A percentile compares a stretch with the other conserved stretches of the same genome.
Conservation (phyloP, 352 stramenopile species). For the Thalassiosira ordinaria region DNA sequence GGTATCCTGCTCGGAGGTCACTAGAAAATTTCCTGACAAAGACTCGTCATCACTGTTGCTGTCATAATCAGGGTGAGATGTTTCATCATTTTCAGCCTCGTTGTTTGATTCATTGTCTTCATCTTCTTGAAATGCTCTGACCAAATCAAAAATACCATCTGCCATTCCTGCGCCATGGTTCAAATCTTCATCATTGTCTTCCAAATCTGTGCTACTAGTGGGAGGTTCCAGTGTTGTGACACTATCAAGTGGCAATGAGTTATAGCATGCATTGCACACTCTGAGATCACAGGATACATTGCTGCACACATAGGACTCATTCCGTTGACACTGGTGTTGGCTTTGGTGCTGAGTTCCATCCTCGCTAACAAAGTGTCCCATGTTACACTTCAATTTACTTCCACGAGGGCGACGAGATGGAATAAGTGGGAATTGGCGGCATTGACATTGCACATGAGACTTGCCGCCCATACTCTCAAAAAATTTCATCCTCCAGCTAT, state of each 20-base stretch:
- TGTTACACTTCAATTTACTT: constrained; percentile 14
- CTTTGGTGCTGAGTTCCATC: neutral
- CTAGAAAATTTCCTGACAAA: neutral
- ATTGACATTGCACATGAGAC: constrained; percentile 17
- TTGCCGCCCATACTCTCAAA: constrained; percentile 4
- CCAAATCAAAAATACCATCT: constrained; percentile 1
- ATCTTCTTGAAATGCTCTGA: constrained; percentile 17
- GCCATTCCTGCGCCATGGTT: neutral
- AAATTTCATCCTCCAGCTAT: constrained; percentile 7
- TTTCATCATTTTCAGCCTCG: neutral
- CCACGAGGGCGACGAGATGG: neutral
- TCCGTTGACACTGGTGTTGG: neutral
- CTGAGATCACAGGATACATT: constrained; percentile 2
- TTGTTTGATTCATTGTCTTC: neutral
- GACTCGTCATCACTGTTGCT: neutral
- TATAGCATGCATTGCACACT: constrained; percentile 16
- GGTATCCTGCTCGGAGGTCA: neutral
- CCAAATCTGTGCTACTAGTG: neutral
- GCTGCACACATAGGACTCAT: constrained; percentile 22
- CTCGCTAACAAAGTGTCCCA: neutral
- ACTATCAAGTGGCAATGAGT: constrained; percentile 1
- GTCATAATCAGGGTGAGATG: neutral
- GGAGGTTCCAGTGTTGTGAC: neutral
- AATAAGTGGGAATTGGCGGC: constrained; percentile 27
- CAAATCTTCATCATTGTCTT: neutral